A percentile compares a stretch with the other conserved stretches of the same genome.
Conservation (phyloP, 73 alveolate genomes). For the Paramecium biaurelia region DNA sequence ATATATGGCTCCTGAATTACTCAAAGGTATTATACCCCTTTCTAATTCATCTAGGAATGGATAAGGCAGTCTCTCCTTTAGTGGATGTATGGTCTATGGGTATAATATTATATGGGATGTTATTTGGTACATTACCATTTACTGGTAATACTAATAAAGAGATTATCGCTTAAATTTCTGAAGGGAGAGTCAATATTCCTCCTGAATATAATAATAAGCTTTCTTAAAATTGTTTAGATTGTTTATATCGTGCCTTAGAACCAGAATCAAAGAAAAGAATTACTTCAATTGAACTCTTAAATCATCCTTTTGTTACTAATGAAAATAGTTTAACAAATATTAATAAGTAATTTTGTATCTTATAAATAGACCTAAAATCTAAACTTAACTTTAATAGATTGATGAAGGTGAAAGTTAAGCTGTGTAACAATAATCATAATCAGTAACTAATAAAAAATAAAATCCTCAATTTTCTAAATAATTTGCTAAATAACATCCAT, state of each 20-base stretch:
- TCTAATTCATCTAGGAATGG: background rate
- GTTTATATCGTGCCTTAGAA: slow-evolving; percentile 27
- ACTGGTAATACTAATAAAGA: slow-evolving; percentile 64
- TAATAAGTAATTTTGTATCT: background rate
- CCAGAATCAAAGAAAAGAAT: slow-evolving; percentile 50
- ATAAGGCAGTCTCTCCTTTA: slow-evolving; percentile 64
- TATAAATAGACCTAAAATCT: background rate
- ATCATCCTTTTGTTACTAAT: slow-evolving; percentile 46
- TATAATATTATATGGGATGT: slow-evolving; percentile 71
- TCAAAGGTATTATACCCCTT: background rate
- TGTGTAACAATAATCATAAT: background rate
- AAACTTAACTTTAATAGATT: background rate
- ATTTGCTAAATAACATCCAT: background rate
- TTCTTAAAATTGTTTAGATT: slow-evolving; percentile 35
- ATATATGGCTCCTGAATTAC: slow-evolving; percentile 72
- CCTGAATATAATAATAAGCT: background rate
- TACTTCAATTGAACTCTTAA: slow-evolving; percentile 40
- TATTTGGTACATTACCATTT: slow-evolving; percentile 77
- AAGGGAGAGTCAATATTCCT: slow-evolving; percentile 45
- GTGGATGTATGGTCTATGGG: slow-evolving; percentile 74
- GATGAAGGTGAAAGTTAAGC: background rate
- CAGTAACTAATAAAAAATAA: background rate
- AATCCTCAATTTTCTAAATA: background rate
- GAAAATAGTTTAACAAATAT: background rate
- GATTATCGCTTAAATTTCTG: slow-evolving; percentile 48